Evolutionary conservation across 192 early-diverging fungal genomes (phyloP), one percentile per base, ranked within the genome.

Genomic region (Umbelopsis vinacea): DNA sequence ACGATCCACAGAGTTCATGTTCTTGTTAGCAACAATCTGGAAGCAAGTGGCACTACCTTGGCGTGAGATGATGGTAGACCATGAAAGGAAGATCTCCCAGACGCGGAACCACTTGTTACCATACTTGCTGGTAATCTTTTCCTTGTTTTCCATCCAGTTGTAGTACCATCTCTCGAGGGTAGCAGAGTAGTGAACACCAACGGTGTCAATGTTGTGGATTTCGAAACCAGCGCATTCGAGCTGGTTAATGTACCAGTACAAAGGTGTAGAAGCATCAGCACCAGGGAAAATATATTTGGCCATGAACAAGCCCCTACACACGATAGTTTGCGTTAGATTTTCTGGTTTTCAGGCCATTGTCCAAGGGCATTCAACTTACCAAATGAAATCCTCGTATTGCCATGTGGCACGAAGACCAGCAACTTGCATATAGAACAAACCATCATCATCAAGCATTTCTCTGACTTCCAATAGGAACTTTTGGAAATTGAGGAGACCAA

Each of bases 51-150:
- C 93, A 79, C 90, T 92, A 19, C 97, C 97, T 86, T 99, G 97
- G 77, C 97, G 91, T 52, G 96, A 92, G 70, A 97, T 89, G 75
- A 99, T 97, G 71, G 92, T 89, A 52, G 95, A 96, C 93, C 95
- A 99, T 57, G 95, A 93, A 73, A 99, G 90, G 91, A 99, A 99
- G 82, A 97, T 91, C 89, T 99, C 95, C 97, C 97, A 99, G 78
- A 94, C 85, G 74, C 96, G 89, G 89, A 89, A 93, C 94, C 92
- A 95, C 71, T 90, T 89, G 76, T 93, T 91, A 63, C 96, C 96
- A 71, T 99, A 99, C 77, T 88, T 89, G 63, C 83, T 87, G 40
- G 88, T 81, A 57, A 99, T 92, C 69, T 84, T 72, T 43, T 93
- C 95, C 86, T 92, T 91, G 89, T 97, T 97, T 71, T 89, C 81